These are phyloP conservation scores for Euphrasia arctica DNA, from an alignment of 305 asterid species.

Conservation along the genomic window DNA sequence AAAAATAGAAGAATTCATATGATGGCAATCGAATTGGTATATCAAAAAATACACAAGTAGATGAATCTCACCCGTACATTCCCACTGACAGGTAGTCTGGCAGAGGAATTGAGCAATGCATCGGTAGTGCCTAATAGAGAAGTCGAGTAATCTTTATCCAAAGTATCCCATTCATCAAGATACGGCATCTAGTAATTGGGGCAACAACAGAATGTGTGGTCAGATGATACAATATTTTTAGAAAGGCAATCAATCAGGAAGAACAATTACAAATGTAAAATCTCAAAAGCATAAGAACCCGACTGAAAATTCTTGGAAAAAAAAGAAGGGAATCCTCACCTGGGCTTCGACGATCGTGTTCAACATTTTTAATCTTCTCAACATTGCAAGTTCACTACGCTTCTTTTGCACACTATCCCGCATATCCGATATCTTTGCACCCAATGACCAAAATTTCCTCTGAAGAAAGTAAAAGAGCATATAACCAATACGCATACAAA, in stretches of 20 bases:
- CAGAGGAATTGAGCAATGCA: slow-evolving; percentile 51
- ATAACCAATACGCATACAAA: neutral
- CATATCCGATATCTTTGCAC: slow-evolving; percentile 39
- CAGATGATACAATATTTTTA: too few relatives aligned
- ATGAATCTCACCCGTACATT: slow-evolving; percentile 48
- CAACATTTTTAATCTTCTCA: slow-evolving; percentile 38
- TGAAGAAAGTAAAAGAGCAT: slow-evolving; percentile 24
- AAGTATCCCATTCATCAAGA: slow-evolving; percentile 58
- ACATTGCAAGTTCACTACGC: slow-evolving; percentile 39
- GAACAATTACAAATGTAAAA: slow-evolving; percentile 7
- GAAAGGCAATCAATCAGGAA: too few relatives aligned
- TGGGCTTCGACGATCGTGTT: slow-evolving; percentile 50
- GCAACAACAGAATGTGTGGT: neutral
- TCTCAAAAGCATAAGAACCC: neutral
- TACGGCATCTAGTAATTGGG: slow-evolving; percentile 40
- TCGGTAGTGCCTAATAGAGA: slow-evolving; percentile 40
- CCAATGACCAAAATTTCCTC: slow-evolving; percentile 47
- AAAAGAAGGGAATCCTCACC: slow-evolving; percentile 30
- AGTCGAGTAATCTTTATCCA: slow-evolving; percentile 52
- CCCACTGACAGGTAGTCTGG: slow-evolving; percentile 56
- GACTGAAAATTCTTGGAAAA: slow-evolving; percentile 30
- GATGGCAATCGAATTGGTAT: slow-evolving; percentile 5
- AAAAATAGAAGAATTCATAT: neutral
- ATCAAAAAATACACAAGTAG: neutral
- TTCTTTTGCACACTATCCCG: slow-evolving; percentile 42